These are phyloP conservation scores for Endotrypanum monterogeii DNA, from an alignment of 208 protist genomes.

Conservation along the genomic window DNA sequence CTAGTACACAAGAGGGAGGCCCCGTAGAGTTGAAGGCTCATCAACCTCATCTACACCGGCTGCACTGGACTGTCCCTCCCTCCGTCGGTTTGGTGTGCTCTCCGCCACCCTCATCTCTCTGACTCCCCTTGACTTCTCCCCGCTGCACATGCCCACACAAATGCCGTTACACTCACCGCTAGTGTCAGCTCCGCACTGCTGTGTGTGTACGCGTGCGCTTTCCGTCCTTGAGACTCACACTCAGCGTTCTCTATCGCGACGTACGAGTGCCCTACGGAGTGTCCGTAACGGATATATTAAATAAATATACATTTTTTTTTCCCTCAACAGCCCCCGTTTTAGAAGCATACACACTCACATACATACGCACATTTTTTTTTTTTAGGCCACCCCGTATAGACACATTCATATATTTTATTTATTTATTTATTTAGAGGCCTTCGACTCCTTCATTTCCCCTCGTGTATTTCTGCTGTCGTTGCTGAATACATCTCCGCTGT, in stretches of 20 bases:
- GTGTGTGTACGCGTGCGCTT: too few species aligned
- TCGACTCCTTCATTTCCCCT: not conserved
- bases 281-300: not conserved
- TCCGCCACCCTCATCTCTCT: not conserved
- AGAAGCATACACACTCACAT: not conserved
- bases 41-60: not conserved
- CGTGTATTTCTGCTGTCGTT: not conserved
- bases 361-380: not conserved
- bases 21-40: not conserved
- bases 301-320: not conserved
- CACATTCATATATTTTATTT: not conserved
- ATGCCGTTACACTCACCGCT: not conserved
- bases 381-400: conserved; percentile 1
- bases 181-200: too few species aligned
- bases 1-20: too few species aligned
- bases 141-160: not conserved
- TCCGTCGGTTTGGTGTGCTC: not conserved
- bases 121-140: not conserved
- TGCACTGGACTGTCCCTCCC: not conserved
- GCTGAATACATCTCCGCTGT: not conserved
- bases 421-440: not conserved
- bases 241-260: too few species aligned
- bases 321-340: not conserved
- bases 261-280: too few species aligned
- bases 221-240: too few species aligned